Evolutionary conservation across 2,329 filamentous ascomycete species (phyloP), one percentile per base, ranked within the genome.

Genomic region (Boeremia exigua): DNA sequence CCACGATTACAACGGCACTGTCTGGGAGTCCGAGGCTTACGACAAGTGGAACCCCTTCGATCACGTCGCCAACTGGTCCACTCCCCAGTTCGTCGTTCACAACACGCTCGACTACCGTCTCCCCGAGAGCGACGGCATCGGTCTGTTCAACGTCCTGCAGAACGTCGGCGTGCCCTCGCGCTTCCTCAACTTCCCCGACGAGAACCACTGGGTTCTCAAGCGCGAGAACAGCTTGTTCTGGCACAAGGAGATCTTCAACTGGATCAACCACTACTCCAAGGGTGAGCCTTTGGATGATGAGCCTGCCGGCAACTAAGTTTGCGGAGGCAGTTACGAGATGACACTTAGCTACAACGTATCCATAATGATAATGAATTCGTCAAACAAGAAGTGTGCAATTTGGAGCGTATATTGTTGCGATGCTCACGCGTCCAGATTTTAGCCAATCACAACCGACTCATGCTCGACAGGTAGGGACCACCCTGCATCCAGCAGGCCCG

Each of bases 191-290:
- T 96, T 96, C 74, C 90, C 91, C 0, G 91, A 91, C 66, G 89
- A 91, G 76, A 86, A 87, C 51, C 88, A 90, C 65, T 88, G 91
- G 90, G 92, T 96, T 2, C 72, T 96, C 47, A 95, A 96, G 72
- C 89, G 89, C 0, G 93, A 97, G 76, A 98, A 98, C 75, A 90
- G 88, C 4, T 79, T 97, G 23, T 85, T 96, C n/a, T 98, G 94
- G 94, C 91, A 98, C 69, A 85, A 84, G 42, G 73, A 75, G 63
- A 73, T 75, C 44, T 75, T 73, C 66, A 75, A 75, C 62, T 75
- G 73, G 73, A 74, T 75, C 52, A 75, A 75, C 60, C 69, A 75
- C 56, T 75, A 64, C 48, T 64, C 66, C 25, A 69, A 72, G 61
- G 72, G 71, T 32, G 58, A 57, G 44, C 61, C 61, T 40, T 60